Base-by-base conservation (phyloP, 1,139 yeast genomes). In the Taphrina deformans region DNA sequence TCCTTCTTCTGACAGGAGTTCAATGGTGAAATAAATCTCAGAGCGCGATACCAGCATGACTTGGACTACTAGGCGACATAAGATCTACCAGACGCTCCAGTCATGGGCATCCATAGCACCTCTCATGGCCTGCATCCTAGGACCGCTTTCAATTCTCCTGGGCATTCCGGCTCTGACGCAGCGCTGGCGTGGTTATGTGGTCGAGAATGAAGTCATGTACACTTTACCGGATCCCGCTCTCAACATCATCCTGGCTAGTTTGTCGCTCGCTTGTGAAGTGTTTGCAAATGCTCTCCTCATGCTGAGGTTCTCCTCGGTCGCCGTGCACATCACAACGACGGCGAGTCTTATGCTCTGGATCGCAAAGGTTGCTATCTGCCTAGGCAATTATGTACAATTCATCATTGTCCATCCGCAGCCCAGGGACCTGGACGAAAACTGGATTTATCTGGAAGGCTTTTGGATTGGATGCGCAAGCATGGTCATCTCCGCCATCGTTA, bases 161-260 rank as follows among this genome's bases (percentile, higher is more conserved):
- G 55, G 55, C 16, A 51, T 51, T n/a, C 55, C 55, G 9, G 55
- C 55, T 12, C 41, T 51, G 23, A n/a, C 55, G 24, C 55, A 51
- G 55, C 55, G 55, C 27, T 51, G 55, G 55, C 55, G 55, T 14
- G 55, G 55, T n/a, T 51, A 51, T 18, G 55, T 51, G 14, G 55
- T 31, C 27, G 55, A 12, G 2, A 51, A 51, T 23, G 41, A 31
- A 24, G 55, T 51, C 41, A 29, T 33, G n/a, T 29, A 51, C 27
- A 51, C 55, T 6, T 31, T 51, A 10, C 55, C 55, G 44, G 55
- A 51, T 51, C 55, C 55, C 9, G 44, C 24, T 7, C 55, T 51
- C 55, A 51, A 51, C 27, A 51, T 51, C 41, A 33, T 51, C n/a
- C 44, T 51, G 16, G 55, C 55, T 2, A 51, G 55, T 21, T 2